Evolutionary conservation across 2,329 filamentous ascomycete genomes (phyloP), one percentile per base, ranked within the genome.

Genomic region (Corinectria fuckeliana): DNA sequence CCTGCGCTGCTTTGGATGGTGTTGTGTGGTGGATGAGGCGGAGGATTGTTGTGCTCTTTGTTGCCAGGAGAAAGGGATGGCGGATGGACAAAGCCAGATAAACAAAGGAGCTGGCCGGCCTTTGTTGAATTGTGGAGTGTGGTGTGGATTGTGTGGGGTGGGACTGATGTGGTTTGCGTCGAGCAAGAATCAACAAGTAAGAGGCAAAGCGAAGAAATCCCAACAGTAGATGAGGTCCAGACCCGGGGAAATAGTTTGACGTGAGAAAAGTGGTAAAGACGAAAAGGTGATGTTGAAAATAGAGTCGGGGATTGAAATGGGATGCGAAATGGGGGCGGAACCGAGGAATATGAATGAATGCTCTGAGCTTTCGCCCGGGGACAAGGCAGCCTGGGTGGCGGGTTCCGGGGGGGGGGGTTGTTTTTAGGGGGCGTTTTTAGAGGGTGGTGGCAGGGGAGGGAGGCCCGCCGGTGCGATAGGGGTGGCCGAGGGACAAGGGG

Each of bases 111-210:
- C 52, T 54, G 44, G 50, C 41, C 51, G 60, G 44, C 49, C 52
- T 32, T 56, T 56, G 45, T 56, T 54, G 21, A 23, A 32, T 4
- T 48, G 14, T 51, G 52, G 49, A 25, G 28, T 23, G 48, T 57
- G 41, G 52, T 32, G 32, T 11, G 52, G 20, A 14, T 23, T 39
- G 28, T 50, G 45, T 59, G 50, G 47, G 28, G 50, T 50, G 58
- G 50, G 49, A 45, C 21, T 51, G 56, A 39, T 56, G n/a, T n/a
- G 54, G 36, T 50, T 66, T 66, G 66, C 65, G 54, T 67, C 65
- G 62, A 67, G 65, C 65, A 65, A 58, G 45, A 47, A 44, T 54
- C 56, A 56, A 45, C 56, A 53, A 59, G 16, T 34, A 28, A 28
- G 30, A 36, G n/a, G 39, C 25, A 20, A 52, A 47, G 49, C 36